These are phyloP conservation scores for Starmera pachycereana DNA, from an alignment of 805 yeast species.

Conservation along the genomic window DNA sequence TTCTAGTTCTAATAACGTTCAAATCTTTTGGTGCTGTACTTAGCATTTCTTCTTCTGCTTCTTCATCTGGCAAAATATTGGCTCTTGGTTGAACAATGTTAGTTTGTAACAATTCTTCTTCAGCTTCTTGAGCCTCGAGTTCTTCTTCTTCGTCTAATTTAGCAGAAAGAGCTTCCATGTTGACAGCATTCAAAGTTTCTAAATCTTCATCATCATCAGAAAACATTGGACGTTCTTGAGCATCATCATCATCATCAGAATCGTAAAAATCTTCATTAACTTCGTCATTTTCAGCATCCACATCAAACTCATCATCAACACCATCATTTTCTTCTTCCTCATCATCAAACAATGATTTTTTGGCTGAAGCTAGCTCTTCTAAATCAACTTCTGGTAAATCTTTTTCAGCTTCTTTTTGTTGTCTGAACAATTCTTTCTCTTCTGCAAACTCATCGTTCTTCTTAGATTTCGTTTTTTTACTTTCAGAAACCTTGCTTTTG, in stretches of 20 bases:
- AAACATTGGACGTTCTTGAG: conserved; percentile 54
- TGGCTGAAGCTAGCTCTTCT: conserved; percentile 58
- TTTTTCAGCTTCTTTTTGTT: conserved; percentile 28
- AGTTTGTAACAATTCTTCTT: conserved; percentile 48
- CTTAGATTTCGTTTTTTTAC: conserved; percentile 6
- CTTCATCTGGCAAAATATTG: conserved; percentile 59
- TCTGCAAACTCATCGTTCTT: conserved; percentile 5
- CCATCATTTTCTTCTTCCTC: conserved; percentile 25
- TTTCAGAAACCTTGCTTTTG: neutral
- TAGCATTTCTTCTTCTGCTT: conserved; percentile 45
- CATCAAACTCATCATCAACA: conserved; percentile 42
- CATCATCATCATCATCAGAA: conserved; percentile 32
- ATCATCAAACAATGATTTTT: conserved; percentile 68
- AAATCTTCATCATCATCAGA: conserved; percentile 66
- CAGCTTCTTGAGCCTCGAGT: conserved; percentile 53
- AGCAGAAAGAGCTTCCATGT: conserved; percentile 71
- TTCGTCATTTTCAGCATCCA: conserved; percentile 39
- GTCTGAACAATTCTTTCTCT: conserved; percentile 11
- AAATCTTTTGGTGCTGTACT: conserved; percentile 58
- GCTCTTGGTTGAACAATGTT: conserved; percentile 63
- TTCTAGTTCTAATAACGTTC: conserved; percentile 79
- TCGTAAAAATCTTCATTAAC: conserved; percentile 35
- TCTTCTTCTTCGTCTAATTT: conserved; percentile 51
- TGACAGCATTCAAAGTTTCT: conserved; percentile 69
- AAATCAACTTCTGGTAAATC: conserved; percentile 56